Evolutionary conservation across 2,329 filamentous ascomycete genomes (phyloP).

Genomic region (Fusarium praegraminearum): DNA sequence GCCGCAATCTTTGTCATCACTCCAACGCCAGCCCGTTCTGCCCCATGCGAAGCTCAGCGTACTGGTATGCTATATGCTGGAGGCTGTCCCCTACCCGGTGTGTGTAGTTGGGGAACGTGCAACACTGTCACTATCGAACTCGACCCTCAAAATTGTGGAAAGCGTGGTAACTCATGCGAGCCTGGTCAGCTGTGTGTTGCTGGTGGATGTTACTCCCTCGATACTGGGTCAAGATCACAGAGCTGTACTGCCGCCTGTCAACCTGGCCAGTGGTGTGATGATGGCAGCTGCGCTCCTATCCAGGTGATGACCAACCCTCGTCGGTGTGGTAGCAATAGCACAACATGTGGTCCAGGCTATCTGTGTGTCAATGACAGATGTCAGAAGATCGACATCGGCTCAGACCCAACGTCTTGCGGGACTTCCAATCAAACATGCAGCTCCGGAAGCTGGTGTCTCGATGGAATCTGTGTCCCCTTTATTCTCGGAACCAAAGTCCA

Average conservation of each 20-base stretch:
- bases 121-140: conserved; percentile 36
- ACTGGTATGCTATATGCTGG: conserved; percentile 24
- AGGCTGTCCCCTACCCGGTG: conserved; percentile 30
- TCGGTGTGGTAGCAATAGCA: conserved; percentile 9
- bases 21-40: neutral
- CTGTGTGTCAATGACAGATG: conserved; percentile 37
- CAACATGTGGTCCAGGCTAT: conserved; percentile 18
- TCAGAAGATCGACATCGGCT: conserved; percentile 32
- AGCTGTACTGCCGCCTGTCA: conserved; percentile 13
- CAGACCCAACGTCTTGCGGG: conserved; percentile 30
- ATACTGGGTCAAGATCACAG: conserved; percentile 1
- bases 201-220: conserved; percentile 26
- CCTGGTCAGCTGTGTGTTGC: conserved; percentile 37
- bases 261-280: conserved; percentile 37
- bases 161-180: conserved; percentile 23
- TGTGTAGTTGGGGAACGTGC: conserved; percentile 36
- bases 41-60: neutral
- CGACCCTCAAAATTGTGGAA: conserved; percentile 28
- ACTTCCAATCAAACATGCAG: conserved; percentile 18
- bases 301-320: conserved; percentile 28
- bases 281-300: conserved; percentile 27
- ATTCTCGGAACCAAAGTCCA: conserved; percentile 35
- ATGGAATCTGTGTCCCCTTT: conserved; percentile 32
- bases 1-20: conserved; percentile 6
- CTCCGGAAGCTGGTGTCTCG: conserved; percentile 40